A percentile compares a stretch with the other conserved stretches of the same genome.
Conservation (phyloP, 306 rosid genomes). For the Fragaria iinumae region DNA sequence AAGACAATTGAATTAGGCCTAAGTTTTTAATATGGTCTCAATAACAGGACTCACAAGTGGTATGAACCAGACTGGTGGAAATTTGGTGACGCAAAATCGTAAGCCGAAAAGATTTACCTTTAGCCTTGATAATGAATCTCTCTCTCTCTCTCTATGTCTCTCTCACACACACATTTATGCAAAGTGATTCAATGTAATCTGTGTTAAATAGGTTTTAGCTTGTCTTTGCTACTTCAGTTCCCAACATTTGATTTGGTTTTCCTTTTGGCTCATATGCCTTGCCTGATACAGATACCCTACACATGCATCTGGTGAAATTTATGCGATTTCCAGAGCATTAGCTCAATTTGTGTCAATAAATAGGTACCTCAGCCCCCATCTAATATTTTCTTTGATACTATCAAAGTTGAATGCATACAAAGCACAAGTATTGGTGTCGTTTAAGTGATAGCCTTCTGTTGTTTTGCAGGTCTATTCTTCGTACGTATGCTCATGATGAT, state of each 20-base stretch:
- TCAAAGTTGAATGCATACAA: slow-evolving; percentile 8
- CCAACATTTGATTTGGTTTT: neutral
- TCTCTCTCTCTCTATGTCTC: too few relatives aligned
- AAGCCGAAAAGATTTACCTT: slow-evolving; percentile 28
- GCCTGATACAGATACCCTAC: slow-evolving; percentile 54
- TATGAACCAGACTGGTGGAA: slow-evolving; percentile 80
- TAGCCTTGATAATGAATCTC: neutral
- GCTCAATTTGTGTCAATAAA: slow-evolving; percentile 65
- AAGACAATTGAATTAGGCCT: neutral
- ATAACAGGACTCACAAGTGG: slow-evolving; percentile 60
- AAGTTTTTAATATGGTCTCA: slow-evolving; percentile 20
- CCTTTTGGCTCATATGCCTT: slow-evolving; percentile 14
- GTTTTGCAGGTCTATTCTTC: slow-evolving; percentile 53
- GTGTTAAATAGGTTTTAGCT: neutral
- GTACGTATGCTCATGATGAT: slow-evolving; percentile 67
- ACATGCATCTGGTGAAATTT: slow-evolving; percentile 65
- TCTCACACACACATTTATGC: neutral
- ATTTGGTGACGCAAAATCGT: slow-evolving; percentile 68
- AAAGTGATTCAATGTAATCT: neutral
- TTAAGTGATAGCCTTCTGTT: slow-evolving; percentile 20
- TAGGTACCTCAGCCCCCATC: slow-evolving; percentile 34
- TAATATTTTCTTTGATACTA: slow-evolving; percentile 4
- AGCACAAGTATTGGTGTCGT: slow-evolving; percentile 8
- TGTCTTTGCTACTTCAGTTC: neutral
- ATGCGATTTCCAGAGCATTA: slow-evolving; percentile 60